phyloP scores from a whole-genome alignment of 2,329 filamentous ascomycete genomes.

The Trichoderma asperellum region DNA sequence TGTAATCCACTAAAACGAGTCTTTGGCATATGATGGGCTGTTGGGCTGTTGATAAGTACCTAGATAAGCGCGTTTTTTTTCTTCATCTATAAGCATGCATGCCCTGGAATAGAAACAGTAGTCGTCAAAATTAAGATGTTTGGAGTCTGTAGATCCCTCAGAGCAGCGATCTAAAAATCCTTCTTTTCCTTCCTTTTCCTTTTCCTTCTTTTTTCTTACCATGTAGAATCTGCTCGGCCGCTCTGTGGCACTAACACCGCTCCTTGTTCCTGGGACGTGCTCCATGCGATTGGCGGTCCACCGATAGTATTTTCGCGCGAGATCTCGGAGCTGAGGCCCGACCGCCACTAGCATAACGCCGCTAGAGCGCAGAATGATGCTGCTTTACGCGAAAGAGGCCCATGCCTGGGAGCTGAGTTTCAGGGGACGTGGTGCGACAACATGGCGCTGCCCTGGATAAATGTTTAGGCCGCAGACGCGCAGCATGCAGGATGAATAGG shows the following conservation, averaged over 20 bases:
- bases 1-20: background rate
- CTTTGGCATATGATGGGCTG: background rate
- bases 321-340: slow-evolving; percentile 6
- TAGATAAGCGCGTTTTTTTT: background rate
- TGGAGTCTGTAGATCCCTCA: background rate
- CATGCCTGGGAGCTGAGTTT: slow-evolving; percentile 11
- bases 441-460: slow-evolving; percentile 1
- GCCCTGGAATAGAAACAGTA: background rate
- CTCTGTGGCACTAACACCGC: background rate
- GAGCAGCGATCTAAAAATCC: background rate
- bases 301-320: slow-evolving; percentile 1
- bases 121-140: background rate
- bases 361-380: background rate
- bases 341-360: background rate
- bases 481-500: background rate
- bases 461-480: background rate
- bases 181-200: background rate
- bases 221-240: background rate
- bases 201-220: background rate
- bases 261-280: background rate
- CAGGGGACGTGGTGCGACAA: slow-evolving; percentile 18
- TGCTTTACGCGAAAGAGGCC: background rate
- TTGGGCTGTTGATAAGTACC: too few relatives aligned
- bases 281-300: background rate
- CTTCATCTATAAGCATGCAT: background rate